These are phyloP conservation scores for Pseudonectria buxi DNA, from an alignment of 2,329 filamentous ascomycete species.

Conservation along the genomic window DNA sequence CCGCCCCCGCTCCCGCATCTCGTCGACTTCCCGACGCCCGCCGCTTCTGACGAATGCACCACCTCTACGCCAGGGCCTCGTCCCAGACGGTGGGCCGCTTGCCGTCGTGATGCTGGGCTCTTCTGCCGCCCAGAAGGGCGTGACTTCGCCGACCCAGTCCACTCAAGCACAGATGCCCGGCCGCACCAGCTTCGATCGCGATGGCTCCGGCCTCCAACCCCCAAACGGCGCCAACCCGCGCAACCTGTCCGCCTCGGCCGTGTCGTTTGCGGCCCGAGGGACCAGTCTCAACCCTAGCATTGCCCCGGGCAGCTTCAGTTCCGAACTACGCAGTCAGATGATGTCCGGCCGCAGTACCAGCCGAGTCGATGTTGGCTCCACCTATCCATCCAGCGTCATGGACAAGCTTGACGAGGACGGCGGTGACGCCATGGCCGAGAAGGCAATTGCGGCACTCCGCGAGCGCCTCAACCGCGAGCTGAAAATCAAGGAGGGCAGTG, in stretches of 20 bases:
- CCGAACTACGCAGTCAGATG: slow-evolving; percentile 71
- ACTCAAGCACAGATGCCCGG: slow-evolving; percentile 28
- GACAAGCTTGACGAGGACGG: slow-evolving; percentile 60
- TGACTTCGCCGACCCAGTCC: slow-evolving; percentile 26
- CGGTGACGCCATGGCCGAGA: slow-evolving; percentile 52
- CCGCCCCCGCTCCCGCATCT: too few relatives aligned
- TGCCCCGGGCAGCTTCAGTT: slow-evolving; percentile 79
- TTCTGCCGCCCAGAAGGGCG: slow-evolving; percentile 26
- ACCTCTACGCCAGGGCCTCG: slow-evolving; percentile 29
- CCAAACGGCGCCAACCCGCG: slow-evolving; percentile 37
- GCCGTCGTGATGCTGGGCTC: slow-evolving; percentile 27
- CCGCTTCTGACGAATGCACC: slow-evolving; percentile 28
- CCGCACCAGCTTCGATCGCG: slow-evolving; percentile 43
- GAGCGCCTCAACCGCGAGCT: slow-evolving; percentile 90
- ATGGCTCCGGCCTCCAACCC: slow-evolving; percentile 44
- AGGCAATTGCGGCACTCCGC: slow-evolving; percentile 66
- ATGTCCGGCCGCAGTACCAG: slow-evolving; percentile 32
- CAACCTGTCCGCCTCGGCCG: slow-evolving; percentile 44
- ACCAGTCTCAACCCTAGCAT: slow-evolving; percentile 65
- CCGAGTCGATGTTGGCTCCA: slow-evolving; percentile 28
- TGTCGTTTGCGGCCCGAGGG: slow-evolving; percentile 60
- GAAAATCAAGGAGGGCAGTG: slow-evolving; percentile 96
- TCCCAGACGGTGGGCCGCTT: slow-evolving; percentile 32
- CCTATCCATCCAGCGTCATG: slow-evolving; percentile 34
- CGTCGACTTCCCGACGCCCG: too few relatives aligned